phyloP scores from a whole-genome alignment of 352 stramenopile species.

The Phytophthora litchii region DNA sequence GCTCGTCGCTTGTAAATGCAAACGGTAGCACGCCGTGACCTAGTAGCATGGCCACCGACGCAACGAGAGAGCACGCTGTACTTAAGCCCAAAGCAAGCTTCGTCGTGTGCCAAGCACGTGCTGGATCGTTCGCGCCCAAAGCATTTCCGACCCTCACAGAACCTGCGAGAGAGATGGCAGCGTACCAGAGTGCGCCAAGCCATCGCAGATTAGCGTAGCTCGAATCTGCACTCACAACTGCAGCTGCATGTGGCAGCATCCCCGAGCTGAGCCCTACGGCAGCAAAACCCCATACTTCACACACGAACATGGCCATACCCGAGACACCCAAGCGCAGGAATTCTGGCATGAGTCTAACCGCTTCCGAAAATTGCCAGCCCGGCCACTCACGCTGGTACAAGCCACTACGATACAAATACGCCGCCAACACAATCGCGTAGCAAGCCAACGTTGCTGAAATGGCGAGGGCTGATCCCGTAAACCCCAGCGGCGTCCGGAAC shows the following conservation, averaged over 20 bases:
- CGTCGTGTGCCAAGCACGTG: slow-evolving; percentile 71
- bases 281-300: slow-evolving; percentile 88
- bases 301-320: slow-evolving; percentile 86
- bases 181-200: slow-evolving; percentile 66
- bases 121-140: slow-evolving; percentile 78
- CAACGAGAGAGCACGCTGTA: slow-evolving; percentile 46
- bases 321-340: slow-evolving; percentile 83
- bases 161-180: slow-evolving; percentile 54
- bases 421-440: slow-evolving; percentile 68
- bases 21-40: slow-evolving; percentile 62
- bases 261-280: slow-evolving; percentile 73
- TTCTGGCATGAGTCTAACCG: slow-evolving; percentile 65
- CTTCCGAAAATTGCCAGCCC: slow-evolving; percentile 71
- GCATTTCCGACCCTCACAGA: slow-evolving; percentile 88
- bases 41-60: slow-evolving; percentile 63
- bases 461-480: slow-evolving; percentile 80
- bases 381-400: slow-evolving; percentile 77
- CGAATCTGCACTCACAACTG: slow-evolving; percentile 86
- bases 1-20: slow-evolving; percentile 62
- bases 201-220: slow-evolving; percentile 79
- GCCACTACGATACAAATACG: slow-evolving; percentile 71
- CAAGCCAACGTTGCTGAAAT: slow-evolving; percentile 54
- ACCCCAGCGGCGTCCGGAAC: slow-evolving; percentile 77
- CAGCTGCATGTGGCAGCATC: slow-evolving; percentile 73
- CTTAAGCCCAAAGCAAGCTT: slow-evolving; percentile 61